phyloP scores from a whole-genome alignment of 768 basidiomycete species.

The Rhizopogon vesiculosus region DNA sequence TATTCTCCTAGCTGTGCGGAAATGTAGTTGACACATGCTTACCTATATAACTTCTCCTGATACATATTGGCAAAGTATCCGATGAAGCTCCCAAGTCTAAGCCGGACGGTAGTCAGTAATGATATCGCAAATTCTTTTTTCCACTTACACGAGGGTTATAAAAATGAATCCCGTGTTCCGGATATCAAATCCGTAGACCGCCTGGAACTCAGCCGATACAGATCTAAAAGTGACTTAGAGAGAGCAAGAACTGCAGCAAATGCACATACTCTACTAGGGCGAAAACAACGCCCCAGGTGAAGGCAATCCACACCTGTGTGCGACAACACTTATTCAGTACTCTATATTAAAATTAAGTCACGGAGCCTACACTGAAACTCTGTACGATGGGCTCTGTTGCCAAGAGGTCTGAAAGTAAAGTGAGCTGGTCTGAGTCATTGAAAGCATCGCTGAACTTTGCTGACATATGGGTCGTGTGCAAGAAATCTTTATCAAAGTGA shows the following conservation, averaged over 20 bases:
- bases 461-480: conserved; percentile 64
- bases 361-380: conserved; percentile 54
- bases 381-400: conserved; percentile 58
- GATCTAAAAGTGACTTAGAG: conserved; percentile 29
- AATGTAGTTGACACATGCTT: conserved; percentile 13
- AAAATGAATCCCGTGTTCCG: conserved; percentile 56
- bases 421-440: not conserved
- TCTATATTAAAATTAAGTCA: not conserved
- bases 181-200: conserved; percentile 51
- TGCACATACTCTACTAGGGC: conserved; percentile 47
- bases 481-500: conserved; percentile 56
- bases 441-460: conserved; percentile 18
- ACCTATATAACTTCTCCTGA: conserved; percentile 45
- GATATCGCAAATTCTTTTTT: not conserved
- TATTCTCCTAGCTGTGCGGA: not conserved
- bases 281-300: conserved; percentile 72
- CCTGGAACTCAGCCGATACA: conserved; percentile 45
- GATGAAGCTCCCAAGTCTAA: conserved; percentile 44
- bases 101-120: conserved; percentile 2
- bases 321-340: conserved; percentile 4
- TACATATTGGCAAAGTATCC: conserved; percentile 37
- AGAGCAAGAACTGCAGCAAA: not conserved
- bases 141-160: conserved; percentile 43
- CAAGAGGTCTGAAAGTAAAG: conserved; percentile 4
- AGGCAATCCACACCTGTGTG: conserved; percentile 53